Conservation (phyloP, 2,329 filamentous ascomycete genomes). For the Talaromyces sp. region DNA sequence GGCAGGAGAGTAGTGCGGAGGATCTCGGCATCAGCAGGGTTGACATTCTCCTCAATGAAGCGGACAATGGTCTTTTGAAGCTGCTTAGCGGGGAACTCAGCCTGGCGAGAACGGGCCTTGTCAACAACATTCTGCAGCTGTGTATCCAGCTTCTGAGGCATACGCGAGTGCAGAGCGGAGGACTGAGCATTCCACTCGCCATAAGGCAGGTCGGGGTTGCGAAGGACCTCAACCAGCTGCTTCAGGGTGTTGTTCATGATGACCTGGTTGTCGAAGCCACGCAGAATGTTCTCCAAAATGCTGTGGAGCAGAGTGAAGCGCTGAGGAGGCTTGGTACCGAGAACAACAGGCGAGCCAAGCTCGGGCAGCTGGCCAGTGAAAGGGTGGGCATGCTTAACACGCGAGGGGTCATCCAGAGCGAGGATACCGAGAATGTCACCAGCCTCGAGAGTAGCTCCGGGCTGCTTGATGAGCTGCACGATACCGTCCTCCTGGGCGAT, state of each 20-base stretch:
- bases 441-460: constrained; percentile 94
- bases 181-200: constrained; percentile 96
- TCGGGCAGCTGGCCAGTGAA: constrained; percentile 90
- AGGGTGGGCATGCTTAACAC: constrained; percentile 93
- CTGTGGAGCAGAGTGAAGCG: constrained; percentile 75
- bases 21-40: constrained; percentile 70
- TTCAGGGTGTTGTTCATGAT: constrained; percentile 88
- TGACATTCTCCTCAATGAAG: constrained; percentile 85
- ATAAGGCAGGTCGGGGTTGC: constrained; percentile 87
- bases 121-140: constrained; percentile 85
- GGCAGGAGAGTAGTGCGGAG: constrained; percentile 75
- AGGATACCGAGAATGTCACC: constrained; percentile 98
- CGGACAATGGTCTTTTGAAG: constrained; percentile 80
- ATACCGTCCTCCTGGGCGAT: constrained; percentile 93
- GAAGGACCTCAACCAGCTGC: constrained; percentile 86
- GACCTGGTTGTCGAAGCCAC: constrained; percentile 95
- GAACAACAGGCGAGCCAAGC: constrained; percentile 80
- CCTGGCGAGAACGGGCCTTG: constrained; percentile 72
- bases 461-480: constrained; percentile 98
- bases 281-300: constrained; percentile 83
- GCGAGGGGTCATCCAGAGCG: constrained; percentile 89
- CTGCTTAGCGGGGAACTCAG: constrained; percentile 90
- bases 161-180: constrained; percentile 93
- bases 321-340: constrained; percentile 90
- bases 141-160: constrained; percentile 89